Conservation (phyloP, 495 filamentous ascomycete genomes). For the Penicillium fimorum region DNA sequence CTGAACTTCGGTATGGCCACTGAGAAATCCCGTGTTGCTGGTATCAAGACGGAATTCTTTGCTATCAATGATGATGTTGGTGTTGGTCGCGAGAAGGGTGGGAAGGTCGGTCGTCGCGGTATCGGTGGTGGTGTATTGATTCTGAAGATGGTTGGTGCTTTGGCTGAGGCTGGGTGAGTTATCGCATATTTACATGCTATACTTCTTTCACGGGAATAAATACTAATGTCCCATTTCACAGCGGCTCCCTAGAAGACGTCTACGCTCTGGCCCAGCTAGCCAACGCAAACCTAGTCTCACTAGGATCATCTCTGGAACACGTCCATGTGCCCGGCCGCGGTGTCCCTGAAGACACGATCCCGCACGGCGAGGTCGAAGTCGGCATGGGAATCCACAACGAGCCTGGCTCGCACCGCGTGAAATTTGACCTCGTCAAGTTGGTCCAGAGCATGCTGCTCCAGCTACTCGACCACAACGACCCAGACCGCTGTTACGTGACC, state of each 20-base stretch:
- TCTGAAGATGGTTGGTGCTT: slow-evolving; percentile 82
- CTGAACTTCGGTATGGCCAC: slow-evolving; percentile 94
- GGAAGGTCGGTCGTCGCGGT: slow-evolving; percentile 89
- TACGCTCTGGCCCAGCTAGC: slow-evolving; percentile 66
- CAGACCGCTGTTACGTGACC: slow-evolving; percentile 76
- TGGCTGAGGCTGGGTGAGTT: slow-evolving; percentile 69
- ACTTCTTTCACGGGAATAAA: not conserved
- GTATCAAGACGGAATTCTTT: slow-evolving; percentile 82
- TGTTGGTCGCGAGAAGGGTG: slow-evolving; percentile 76
- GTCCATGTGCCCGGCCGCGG: slow-evolving; percentile 88
- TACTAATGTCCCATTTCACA: slow-evolving; percentile 2
- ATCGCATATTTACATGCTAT: not conserved
- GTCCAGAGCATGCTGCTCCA: slow-evolving; percentile 78
- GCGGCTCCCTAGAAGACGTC: slow-evolving; percentile 62
- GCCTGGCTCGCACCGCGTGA: slow-evolving; percentile 71
- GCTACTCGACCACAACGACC: slow-evolving; percentile 73
- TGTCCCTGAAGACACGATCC: slow-evolving; percentile 54
- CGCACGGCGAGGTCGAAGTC: slow-evolving; percentile 77
- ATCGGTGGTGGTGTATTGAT: slow-evolving; percentile 90
- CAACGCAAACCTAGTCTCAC: slow-evolving; percentile 74
- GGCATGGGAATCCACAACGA: slow-evolving; percentile 99
- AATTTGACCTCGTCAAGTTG: slow-evolving; percentile 64
- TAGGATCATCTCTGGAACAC: slow-evolving; percentile 83
- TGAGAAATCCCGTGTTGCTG: slow-evolving; percentile 85
- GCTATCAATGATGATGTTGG: slow-evolving; percentile 96